Evolutionary conservation across 257 asterid species (phyloP).

Genomic region (Verbascum thapsus): DNA sequence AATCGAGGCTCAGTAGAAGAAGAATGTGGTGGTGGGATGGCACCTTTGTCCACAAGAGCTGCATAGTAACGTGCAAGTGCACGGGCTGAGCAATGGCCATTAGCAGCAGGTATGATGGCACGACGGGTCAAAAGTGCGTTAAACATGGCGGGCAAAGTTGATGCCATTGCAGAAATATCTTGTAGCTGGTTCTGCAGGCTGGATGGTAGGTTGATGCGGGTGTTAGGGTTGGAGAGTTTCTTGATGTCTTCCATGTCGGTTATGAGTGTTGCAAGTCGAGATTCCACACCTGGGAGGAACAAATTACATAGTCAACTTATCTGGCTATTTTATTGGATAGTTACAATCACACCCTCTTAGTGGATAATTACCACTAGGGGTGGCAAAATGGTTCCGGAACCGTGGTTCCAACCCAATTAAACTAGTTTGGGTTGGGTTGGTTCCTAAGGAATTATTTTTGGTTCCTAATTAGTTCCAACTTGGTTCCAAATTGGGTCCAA

Average conservation of each 20-base stretch:
- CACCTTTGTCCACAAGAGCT: conserved; percentile 73
- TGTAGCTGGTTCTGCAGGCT: conserved; percentile 74
- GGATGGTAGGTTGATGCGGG: conserved; percentile 66
- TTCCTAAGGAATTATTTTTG: too few relatives aligned
- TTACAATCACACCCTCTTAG: too few relatives aligned
- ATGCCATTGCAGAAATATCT: conserved; percentile 54
- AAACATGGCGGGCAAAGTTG: conserved; percentile 68
- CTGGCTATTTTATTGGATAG: too few relatives aligned
- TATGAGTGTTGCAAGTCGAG: conserved; percentile 91
- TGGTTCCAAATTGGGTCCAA: too few relatives aligned
- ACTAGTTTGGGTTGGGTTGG: too few relatives aligned
- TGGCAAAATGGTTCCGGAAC: too few relatives aligned
- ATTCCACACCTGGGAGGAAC: conserved; percentile 74
- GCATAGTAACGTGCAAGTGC: conserved; percentile 98
- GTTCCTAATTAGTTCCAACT: too few relatives aligned
- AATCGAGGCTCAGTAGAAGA: conserved; percentile 64
- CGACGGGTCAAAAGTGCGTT: conserved; percentile 85
- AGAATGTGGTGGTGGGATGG: conserved; percentile 65
- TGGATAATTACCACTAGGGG: too few relatives aligned
- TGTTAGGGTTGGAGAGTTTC: conserved; percentile 49
- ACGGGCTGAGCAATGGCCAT: conserved; percentile 96
- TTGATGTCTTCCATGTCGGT: conserved; percentile 73
- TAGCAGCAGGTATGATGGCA: conserved; percentile 86
- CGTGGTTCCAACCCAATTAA: too few relatives aligned
- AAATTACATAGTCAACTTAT: conserved; percentile 21